Evolutionary conservation across 805 yeast species (phyloP).

Genomic region (Zygosaccharomyces gambellarensis): DNA sequence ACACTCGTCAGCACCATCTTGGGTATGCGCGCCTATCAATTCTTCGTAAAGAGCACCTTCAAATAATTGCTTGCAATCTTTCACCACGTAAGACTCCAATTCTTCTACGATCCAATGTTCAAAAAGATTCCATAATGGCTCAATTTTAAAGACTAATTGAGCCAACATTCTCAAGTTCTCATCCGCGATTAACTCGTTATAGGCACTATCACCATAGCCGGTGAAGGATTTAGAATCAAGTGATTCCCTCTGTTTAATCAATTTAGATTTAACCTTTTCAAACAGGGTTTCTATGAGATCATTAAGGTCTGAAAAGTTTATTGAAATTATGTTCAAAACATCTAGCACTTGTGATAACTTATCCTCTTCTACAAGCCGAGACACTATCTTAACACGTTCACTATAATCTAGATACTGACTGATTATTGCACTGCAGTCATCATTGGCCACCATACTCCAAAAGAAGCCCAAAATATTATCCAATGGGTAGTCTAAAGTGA

Average conservation of each 20-base stretch:
- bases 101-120: slow-evolving; percentile 12
- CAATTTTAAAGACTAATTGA: slow-evolving; percentile 11
- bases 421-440: slow-evolving; percentile 2
- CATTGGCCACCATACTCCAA: background rate
- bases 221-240: background rate
- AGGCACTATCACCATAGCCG: background rate
- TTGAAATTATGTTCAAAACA: slow-evolving; percentile 7
- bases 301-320: slow-evolving; percentile 7
- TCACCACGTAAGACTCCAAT: slow-evolving; percentile 7
- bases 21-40: background rate
- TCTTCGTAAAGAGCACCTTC: slow-evolving; percentile 5
- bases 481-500: background rate
- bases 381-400: slow-evolving; percentile 11
- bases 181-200: slow-evolving; percentile 4
- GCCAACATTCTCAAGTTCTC: slow-evolving; percentile 9
- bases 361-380: slow-evolving; percentile 14
- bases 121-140: slow-evolving; percentile 10
- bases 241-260: background rate
- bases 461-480: background rate
- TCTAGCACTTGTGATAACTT: slow-evolving; percentile 16
- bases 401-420: slow-evolving; percentile 15
- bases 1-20: background rate
- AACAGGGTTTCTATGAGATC: slow-evolving; percentile 1
- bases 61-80: slow-evolving; percentile 13
- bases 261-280: background rate